Conservation (phyloP, 2,329 filamentous ascomycete species). For the Talaromyces sp. region DNA sequence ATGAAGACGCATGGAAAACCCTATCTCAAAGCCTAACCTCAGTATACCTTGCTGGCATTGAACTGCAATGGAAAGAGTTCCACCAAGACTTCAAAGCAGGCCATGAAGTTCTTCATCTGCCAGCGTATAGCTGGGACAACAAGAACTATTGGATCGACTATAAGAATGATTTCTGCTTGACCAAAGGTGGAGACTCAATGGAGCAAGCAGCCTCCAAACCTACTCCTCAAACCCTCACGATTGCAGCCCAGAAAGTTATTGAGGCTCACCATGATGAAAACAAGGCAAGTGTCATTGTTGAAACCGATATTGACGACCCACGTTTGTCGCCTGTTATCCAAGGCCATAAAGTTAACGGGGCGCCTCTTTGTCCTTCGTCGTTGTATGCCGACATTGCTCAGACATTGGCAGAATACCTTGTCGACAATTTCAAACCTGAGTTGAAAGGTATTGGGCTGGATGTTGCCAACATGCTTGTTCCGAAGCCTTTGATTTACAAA, state of each 20-base stretch:
- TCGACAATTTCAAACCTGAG: constrained; percentile 27
- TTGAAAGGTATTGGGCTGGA: constrained; percentile 25
- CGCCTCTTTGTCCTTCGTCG: constrained; percentile 12
- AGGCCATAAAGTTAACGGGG: constrained; percentile 29
- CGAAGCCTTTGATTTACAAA: constrained; percentile 53
- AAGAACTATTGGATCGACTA: constrained; percentile 41
- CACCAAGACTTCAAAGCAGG: constrained; percentile 49
- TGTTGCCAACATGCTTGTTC: constrained; percentile 29
- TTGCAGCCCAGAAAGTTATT: constrained; percentile 13
- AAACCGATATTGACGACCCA: constrained; percentile 31
- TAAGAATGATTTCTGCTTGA: constrained; percentile 65
- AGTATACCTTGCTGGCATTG: constrained; percentile 9
- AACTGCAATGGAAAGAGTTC: constrained; percentile 64
- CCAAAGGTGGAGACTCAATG: constrained; percentile 54
- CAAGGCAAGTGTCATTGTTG: constrained; percentile 23
- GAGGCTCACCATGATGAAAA: constrained; percentile 1
- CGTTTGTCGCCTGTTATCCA: constrained; percentile 29
- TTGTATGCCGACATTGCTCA: constrained; percentile 21
- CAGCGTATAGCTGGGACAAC: constrained; percentile 22
- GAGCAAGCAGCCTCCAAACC: background rate
- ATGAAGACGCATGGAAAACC: constrained; percentile 35
- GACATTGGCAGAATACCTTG: constrained; percentile 19
- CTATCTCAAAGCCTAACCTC: constrained; percentile 7
- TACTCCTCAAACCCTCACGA: constrained; percentile 1
- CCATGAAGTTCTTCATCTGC: constrained; percentile 19